These are phyloP conservation scores for Sugiyamaella sp. DNA, from an alignment of 1,139 yeast genomes.

Conservation along the genomic window DNA sequence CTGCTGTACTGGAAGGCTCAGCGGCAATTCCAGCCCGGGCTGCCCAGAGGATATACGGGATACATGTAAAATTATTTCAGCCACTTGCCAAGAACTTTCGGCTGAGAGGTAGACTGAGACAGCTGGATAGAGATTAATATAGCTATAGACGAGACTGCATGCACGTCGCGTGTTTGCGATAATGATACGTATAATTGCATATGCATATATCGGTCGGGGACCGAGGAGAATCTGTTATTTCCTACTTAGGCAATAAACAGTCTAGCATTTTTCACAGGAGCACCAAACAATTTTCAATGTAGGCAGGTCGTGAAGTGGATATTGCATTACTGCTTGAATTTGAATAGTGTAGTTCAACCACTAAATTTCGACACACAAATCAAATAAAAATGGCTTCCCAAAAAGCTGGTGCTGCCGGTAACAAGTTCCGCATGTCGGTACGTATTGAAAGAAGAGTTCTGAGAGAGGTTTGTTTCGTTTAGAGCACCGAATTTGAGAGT, in stretches of 20 bases:
- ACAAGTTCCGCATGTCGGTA: slow-evolving; percentile 99
- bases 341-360: slow-evolving; percentile 20
- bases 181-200: neutral
- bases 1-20: no score
- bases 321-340: slow-evolving; percentile 10
- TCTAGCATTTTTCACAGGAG: neutral
- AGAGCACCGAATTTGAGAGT: neutral
- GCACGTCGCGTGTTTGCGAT: no score
- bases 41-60: no score
- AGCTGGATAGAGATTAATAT: no score
- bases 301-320: slow-evolving; percentile 15
- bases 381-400: slow-evolving; percentile 33
- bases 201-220: neutral
- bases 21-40: no score
- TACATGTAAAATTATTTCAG: no score
- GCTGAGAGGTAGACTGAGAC: no score
- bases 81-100: no score
- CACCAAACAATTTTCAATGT: slow-evolving; percentile 15
- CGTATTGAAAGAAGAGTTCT: slow-evolving; percentile 47
- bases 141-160: no score
- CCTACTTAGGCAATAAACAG: slow-evolving; percentile 11
- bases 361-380: slow-evolving; percentile 19
- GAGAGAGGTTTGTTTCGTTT: neutral
- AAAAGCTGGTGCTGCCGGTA: slow-evolving; percentile 89
- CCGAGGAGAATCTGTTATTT: slow-evolving; percentile 1